phyloP scores from a whole-genome alignment of 2,329 filamentous ascomycete genomes.

The Colletotrichum sp. region DNA sequence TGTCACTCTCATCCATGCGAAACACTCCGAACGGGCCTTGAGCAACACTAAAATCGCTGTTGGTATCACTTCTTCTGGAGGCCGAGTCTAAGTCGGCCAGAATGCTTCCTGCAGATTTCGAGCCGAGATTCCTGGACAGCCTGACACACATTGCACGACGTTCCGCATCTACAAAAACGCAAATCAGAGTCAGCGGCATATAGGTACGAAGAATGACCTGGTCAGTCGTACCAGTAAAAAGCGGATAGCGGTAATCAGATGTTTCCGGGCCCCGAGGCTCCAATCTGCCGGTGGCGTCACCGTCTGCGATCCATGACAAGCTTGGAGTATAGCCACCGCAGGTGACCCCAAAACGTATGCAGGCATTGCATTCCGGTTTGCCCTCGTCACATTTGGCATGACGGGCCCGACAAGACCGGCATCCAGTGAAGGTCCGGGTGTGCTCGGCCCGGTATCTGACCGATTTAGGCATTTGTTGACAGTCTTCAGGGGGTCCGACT shows the following conservation, averaged over 20 bases:
- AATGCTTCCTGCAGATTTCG: background rate
- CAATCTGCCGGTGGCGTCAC: background rate
- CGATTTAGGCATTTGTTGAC: background rate
- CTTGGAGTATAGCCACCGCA: constrained; percentile 39
- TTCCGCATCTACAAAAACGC: background rate
- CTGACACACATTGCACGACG: background rate
- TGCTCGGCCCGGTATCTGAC: background rate
- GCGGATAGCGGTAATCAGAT: background rate
- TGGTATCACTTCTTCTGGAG: background rate
- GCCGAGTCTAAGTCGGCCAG: background rate
- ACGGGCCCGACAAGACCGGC: constrained; percentile 37
- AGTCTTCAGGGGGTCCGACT: background rate
- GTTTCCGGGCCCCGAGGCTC: background rate
- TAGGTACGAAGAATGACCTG: background rate
- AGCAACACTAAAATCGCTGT: background rate
- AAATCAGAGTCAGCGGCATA: background rate
- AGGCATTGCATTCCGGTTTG: constrained; percentile 41
- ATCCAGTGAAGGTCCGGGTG: constrained; percentile 33
- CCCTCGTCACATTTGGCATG: constrained; percentile 50
- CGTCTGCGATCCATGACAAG: background rate
- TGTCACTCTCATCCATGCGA: background rate
- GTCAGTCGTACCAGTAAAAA: background rate
- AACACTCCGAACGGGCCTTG: background rate
- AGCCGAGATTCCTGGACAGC: background rate
- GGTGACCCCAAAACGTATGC: constrained; percentile 32